These are phyloP conservation scores for Zygotorulaspora sp. DNA, from an alignment of 805 yeast species.

Conservation along the genomic window DNA sequence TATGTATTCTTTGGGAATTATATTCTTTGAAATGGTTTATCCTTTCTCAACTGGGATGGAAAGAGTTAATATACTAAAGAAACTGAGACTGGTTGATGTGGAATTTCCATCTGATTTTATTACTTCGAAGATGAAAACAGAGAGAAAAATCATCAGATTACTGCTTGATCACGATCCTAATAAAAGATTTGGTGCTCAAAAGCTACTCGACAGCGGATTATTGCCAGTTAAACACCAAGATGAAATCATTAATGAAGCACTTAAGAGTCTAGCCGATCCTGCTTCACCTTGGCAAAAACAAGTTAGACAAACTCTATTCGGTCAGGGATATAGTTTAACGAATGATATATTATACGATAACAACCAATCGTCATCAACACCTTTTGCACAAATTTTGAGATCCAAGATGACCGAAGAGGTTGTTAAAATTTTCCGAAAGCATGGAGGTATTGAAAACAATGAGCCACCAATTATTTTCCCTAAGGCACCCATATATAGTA, in stretches of 20 bases:
- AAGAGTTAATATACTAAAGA: constrained; percentile 66
- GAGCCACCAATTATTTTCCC: constrained; percentile 72
- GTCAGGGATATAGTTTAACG: constrained; percentile 80
- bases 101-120: constrained; percentile 71
- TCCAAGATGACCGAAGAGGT: constrained; percentile 58
- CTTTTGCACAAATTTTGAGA: constrained; percentile 52
- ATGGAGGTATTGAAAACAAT: constrained; percentile 82
- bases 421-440: constrained; percentile 59
- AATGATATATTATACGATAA: constrained; percentile 79
- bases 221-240: constrained; percentile 89
- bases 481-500: constrained; percentile 63
- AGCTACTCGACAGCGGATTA: constrained; percentile 71
- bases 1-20: constrained; percentile 90
- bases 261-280: constrained; percentile 80
- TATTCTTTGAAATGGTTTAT: constrained; percentile 92
- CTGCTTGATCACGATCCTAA: constrained; percentile 76
- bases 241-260: constrained; percentile 80
- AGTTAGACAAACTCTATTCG: constrained; percentile 79
- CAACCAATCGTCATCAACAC: constrained; percentile 26
- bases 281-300: constrained; percentile 93
- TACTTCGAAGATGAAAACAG: constrained; percentile 46
- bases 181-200: constrained; percentile 73
- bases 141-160: constrained; percentile 60
- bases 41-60: constrained; percentile 91
- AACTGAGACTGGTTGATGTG: constrained; percentile 53